Base-by-base conservation (phyloP, 768 basidiomycete genomes). In the Phanerochaete sordida region DNA sequence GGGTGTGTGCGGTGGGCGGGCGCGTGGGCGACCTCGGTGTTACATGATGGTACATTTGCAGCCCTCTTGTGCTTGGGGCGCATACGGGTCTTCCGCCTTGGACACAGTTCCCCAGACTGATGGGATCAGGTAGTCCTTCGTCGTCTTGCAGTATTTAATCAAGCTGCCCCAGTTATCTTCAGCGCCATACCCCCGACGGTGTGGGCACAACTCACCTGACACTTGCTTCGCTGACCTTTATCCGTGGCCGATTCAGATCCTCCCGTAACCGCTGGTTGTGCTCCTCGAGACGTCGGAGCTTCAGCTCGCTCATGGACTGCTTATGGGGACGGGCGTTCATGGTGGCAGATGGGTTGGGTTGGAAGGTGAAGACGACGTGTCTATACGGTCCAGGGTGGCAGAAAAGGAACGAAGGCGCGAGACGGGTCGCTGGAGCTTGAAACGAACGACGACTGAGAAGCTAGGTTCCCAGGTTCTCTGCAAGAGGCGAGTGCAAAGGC, bases 51-150 rank as follows among this genome's bases (percentile, higher is more conserved):
- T 56, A 57, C 70, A 71, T 27, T 66, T 60, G 61, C 70, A 71
- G 5, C 70, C 68, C 46, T 57, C 27, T 35, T 56, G 30, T 45
- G 48, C 57, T 57, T 84, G 85, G 8, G 88, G 90, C 26, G 88
- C 89, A 69, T 94, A 98, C 50, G 96, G 96, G 71, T 99, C 96
- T 60, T 96, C 93, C 45, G 85, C 85, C 70, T 90, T 91, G 64
- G 85, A 86, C n/a, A 96, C 87, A 24, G 92, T 88, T 11, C 97
- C 97, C 97, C 97, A 99, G 1, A 99, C 93, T 21, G 91, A 94
- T 26, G 95, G 95, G 51, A 96, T 89, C 90, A 88, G 82, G 64
- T 84, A 83, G 69, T 91, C 90, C 66, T 79, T 84, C 33, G 88
- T 90, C 23, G 82, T 81, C 71, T 88, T 86, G 78, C 87, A 88